Conservation (phyloP, 1,284 basidiomycete species). For the Fomitopsis schrenkii region DNA sequence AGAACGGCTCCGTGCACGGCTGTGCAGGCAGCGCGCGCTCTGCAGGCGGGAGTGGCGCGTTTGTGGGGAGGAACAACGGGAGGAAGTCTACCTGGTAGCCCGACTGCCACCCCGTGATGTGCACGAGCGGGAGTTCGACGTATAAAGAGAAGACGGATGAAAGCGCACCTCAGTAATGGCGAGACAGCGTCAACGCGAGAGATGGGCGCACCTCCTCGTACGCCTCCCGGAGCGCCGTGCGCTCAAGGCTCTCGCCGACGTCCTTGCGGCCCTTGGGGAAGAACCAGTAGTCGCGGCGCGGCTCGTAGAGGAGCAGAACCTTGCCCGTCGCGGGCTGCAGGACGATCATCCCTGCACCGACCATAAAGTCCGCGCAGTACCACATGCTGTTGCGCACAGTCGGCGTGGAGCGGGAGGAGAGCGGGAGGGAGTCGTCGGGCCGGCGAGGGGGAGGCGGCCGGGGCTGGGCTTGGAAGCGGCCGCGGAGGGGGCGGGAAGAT, state of each 20-base stretch:
- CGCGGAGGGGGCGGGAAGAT: too few species aligned
- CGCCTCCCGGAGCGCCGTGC: conserved; percentile 54
- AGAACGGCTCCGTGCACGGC: conserved; percentile 45
- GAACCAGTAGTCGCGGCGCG: conserved; percentile 39
- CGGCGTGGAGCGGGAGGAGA: conserved; percentile 21
- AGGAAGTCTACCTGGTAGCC: conserved; percentile 48
- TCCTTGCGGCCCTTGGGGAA: conserved; percentile 63
- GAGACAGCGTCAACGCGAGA: not conserved
- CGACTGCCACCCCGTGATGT: conserved; percentile 32
- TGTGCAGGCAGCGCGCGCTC: conserved; percentile 2
- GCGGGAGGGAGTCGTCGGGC: not conserved
- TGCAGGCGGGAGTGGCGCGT: conserved; percentile 35
- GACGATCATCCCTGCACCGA: conserved; percentile 59
- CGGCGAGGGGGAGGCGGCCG: too few species aligned
- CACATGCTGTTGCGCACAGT: conserved; percentile 39
- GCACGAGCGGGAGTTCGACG: not conserved
- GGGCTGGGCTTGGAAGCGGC: too few species aligned
- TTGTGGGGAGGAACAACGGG: conserved; percentile 36
- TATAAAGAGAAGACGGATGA: not conserved
- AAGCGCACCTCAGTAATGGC: not conserved
- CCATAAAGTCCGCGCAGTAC: conserved; percentile 45
- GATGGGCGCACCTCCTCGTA: conserved; percentile 54
- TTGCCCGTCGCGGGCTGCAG: conserved; percentile 42
- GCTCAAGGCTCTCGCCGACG: conserved; percentile 53
- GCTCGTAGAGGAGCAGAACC: conserved; percentile 42